Base-by-base conservation (phyloP, 2,329 filamentous ascomycete genomes). In the Pseudogymnoascus sp. region DNA sequence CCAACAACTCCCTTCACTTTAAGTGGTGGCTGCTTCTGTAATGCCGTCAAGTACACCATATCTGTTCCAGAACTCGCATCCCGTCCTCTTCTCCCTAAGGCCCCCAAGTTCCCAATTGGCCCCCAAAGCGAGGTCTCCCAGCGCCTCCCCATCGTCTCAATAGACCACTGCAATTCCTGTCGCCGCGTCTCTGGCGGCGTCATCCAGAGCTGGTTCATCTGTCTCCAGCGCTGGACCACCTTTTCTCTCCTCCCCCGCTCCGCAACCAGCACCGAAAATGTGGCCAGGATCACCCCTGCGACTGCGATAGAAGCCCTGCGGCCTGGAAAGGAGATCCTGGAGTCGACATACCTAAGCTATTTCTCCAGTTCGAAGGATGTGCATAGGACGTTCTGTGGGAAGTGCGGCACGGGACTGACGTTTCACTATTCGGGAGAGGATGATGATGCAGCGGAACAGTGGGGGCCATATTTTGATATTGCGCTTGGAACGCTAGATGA, bases 121-220 rank as follows among this genome's bases (percentile, higher is more conserved):
- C 42, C 64, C 3, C 60, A 39, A 18, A 65, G 65, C 27, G 65
- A 65, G 7, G 62, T 64, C 13, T 63, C 63, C 18, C 63, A 63
- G 13, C 58, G 62, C 27, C 48, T 71, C 31, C 70, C 69, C 1
- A 40, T 69, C 9, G 61, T 71, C 48, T 58, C 61, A 13, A 15
- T 71, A 15, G 70, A 72, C 40, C 70, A 72, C 62, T 72, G 70
- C 60, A 64, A 67, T 27, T 63, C 60, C 35, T 72, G 70, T 61
- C 68, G 70, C 2, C 62, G 65, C 5, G 52, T 64, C 13, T 36
- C 66, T 21, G 69, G 69, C 6, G 31, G 59, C 1, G 42, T 71
- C 18, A 37, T 70, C n/a, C 65, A 70, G 61, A 62, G 60, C 31
- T 72, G 70, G 69, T 61, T 71, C 52, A 69, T 72, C 29, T 66